These are phyloP conservation scores for Diaporthe humulicola DNA, from an alignment of 2,329 filamentous ascomycete species.

Conservation along the genomic window DNA sequence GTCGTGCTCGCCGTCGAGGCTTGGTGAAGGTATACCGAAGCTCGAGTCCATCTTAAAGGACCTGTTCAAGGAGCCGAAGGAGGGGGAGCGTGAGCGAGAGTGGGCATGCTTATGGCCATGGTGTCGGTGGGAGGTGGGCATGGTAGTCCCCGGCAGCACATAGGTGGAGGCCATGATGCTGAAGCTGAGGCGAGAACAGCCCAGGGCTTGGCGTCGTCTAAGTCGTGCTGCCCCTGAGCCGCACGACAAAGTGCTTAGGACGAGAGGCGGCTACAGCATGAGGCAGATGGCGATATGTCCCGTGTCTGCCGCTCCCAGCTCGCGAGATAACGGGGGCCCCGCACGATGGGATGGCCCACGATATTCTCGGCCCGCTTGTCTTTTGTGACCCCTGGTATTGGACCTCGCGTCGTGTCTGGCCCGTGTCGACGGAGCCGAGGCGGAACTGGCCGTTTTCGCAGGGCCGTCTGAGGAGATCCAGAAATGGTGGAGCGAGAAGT, in stretches of 20 bases:
- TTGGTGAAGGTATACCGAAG: slow-evolving; percentile 48
- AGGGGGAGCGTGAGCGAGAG: slow-evolving; percentile 54
- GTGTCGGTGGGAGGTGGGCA: slow-evolving; percentile 62
- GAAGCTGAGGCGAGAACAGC: slow-evolving; percentile 11
- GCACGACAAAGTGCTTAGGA: background rate
- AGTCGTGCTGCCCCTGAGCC: slow-evolving; percentile 11
- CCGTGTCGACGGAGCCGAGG: background rate
- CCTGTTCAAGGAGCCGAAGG: slow-evolving; percentile 55
- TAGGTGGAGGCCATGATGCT: slow-evolving; percentile 65
- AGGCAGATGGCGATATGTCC: slow-evolving; percentile 3
- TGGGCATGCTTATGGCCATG: slow-evolving; percentile 51
- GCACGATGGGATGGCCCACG: slow-evolving; percentile 34
- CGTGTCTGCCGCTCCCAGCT: slow-evolving; percentile 9
- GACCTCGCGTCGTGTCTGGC: slow-evolving; percentile 31
- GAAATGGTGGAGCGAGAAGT: background rate
- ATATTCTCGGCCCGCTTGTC: slow-evolving; percentile 27
- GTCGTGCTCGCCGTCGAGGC: slow-evolving; percentile 49
- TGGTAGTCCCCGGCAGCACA: slow-evolving; percentile 63
- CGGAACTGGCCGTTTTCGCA: background rate
- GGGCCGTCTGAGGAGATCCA: background rate
- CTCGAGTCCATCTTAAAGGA: slow-evolving; percentile 50
- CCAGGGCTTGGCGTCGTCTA: slow-evolving; percentile 9
- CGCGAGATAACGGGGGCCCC: slow-evolving; percentile 31
- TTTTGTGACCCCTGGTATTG: slow-evolving; percentile 26
- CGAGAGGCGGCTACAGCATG: slow-evolving; percentile 37